Evolutionary conservation across 208 protist species (phyloP).

Genomic region (Leishmania martiniquensis): DNA sequence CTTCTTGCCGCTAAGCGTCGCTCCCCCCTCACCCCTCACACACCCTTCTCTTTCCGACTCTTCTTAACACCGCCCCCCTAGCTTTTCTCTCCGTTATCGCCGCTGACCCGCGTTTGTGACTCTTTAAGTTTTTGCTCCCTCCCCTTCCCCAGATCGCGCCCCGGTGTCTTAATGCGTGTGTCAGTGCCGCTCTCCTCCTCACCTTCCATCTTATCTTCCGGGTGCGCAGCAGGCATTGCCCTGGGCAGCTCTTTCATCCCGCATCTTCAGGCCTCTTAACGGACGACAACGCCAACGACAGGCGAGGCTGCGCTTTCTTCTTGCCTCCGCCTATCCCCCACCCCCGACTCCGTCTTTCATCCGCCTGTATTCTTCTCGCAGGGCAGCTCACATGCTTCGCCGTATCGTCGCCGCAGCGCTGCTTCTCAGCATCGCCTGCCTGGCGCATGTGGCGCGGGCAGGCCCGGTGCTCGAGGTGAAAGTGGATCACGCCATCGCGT

Average conservation of each 20-base stretch:
- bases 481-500: constrained; percentile 63
- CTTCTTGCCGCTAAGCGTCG: not conserved
- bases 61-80: not conserved
- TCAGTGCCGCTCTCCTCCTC: not conserved
- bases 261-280: not conserved
- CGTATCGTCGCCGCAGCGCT: constrained; percentile 7
- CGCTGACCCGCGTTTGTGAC: not conserved
- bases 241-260: not conserved
- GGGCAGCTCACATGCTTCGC: not conserved
- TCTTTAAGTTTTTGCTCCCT: not conserved
- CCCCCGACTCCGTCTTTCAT: not conserved
- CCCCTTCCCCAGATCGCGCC: not conserved
- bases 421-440: constrained; percentile 17
- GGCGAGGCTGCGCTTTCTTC: not conserved
- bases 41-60: not conserved
- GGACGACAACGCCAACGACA: not conserved
- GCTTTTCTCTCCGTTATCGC: not conserved
- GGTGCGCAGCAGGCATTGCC: not conserved
- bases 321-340: not conserved
- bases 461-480: constrained; percentile 29
- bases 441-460: constrained; percentile 18
- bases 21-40: not conserved
- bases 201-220: not conserved
- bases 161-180: not conserved
- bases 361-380: not conserved